Conservation (phyloP, 345 rosid genomes). For the Sonneratia caseolaris region DNA sequence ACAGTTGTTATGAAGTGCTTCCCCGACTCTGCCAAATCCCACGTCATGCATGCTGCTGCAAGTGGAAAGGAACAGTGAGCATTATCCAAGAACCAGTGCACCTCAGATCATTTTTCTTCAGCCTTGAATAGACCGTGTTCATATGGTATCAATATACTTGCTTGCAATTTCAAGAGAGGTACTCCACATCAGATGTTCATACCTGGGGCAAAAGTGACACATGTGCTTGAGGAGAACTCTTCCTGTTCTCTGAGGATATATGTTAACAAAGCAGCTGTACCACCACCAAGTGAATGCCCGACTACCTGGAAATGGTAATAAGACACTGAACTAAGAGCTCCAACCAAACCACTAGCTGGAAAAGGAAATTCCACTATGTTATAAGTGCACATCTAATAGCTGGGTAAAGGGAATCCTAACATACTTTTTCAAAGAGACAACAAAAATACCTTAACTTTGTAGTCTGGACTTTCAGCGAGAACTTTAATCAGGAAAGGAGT, state of each 20-base stretch:
- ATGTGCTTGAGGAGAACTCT: slow-evolving; percentile 69
- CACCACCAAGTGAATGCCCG: slow-evolving; percentile 98
- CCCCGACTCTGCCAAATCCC: slow-evolving; percentile 99
- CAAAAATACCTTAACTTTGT: slow-evolving; percentile 56
- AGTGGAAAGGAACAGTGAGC: slow-evolving; percentile 3
- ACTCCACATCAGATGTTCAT: background rate
- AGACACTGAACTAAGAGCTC: background rate
- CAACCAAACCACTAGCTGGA: background rate
- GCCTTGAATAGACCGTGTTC: background rate
- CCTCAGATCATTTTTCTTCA: background rate
- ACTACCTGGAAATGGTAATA: slow-evolving; percentile 47
- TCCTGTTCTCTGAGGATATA: slow-evolving; percentile 84
- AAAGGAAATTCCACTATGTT: background rate
- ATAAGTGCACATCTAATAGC: background rate
- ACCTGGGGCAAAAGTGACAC: slow-evolving; percentile 96
- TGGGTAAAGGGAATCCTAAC: background rate
- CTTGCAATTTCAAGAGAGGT: background rate
- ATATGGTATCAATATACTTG: background rate
- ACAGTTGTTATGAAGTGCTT: slow-evolving; percentile 72
- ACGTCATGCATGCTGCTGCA: slow-evolving; percentile 99
- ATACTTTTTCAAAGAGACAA: background rate
- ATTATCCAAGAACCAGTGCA: background rate
- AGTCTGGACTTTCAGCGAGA: slow-evolving; percentile 58
- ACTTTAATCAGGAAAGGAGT: slow-evolving; percentile 70
- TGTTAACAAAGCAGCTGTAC: slow-evolving; percentile 87